Evolutionary conservation across 2,329 filamentous ascomycete genomes (phyloP).

Genomic region (Aspergillus sergii): DNA sequence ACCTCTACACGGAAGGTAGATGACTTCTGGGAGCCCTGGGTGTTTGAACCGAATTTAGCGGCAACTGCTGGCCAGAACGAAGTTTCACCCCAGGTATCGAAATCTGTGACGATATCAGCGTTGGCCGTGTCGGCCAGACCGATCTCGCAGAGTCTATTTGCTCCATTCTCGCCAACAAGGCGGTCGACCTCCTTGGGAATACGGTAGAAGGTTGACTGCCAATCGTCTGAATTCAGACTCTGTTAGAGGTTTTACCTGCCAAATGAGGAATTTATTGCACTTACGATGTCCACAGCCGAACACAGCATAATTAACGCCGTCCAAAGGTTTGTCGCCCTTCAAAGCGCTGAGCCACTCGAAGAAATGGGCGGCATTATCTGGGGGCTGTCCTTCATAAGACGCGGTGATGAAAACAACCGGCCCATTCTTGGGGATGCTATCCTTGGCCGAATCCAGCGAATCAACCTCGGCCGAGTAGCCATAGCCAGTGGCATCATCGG

Average conservation of each 20-base stretch:
- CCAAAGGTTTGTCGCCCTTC: slow-evolving; percentile 51
- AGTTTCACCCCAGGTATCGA: slow-evolving; percentile 69
- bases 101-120: slow-evolving; percentile 68
- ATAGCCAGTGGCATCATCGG: slow-evolving; percentile 59
- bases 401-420: slow-evolving; percentile 70
- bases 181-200: slow-evolving; percentile 66
- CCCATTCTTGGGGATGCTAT: slow-evolving; percentile 60
- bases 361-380: slow-evolving; percentile 72
- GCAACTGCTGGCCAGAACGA: slow-evolving; percentile 56
- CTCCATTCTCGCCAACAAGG: neutral
- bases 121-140: slow-evolving; percentile 63
- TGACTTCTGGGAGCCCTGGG: slow-evolving; percentile 21
- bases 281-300: slow-evolving; percentile 67
- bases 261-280: slow-evolving; percentile 9
- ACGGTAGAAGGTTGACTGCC: slow-evolving; percentile 64
- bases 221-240: slow-evolving; percentile 38
- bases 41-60: slow-evolving; percentile 35
- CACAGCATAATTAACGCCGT: slow-evolving; percentile 65
- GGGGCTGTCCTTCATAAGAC: slow-evolving; percentile 73
- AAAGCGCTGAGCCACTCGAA: slow-evolving; percentile 66
- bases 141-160: slow-evolving; percentile 47
- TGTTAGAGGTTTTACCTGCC: neutral
- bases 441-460: slow-evolving; percentile 63
- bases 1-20: slow-evolving; percentile 54
- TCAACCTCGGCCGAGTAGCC: slow-evolving; percentile 63